These are phyloP conservation scores for Hibiscus trionum DNA, from an alignment of 345 rosid genomes.

Conservation along the genomic window DNA sequence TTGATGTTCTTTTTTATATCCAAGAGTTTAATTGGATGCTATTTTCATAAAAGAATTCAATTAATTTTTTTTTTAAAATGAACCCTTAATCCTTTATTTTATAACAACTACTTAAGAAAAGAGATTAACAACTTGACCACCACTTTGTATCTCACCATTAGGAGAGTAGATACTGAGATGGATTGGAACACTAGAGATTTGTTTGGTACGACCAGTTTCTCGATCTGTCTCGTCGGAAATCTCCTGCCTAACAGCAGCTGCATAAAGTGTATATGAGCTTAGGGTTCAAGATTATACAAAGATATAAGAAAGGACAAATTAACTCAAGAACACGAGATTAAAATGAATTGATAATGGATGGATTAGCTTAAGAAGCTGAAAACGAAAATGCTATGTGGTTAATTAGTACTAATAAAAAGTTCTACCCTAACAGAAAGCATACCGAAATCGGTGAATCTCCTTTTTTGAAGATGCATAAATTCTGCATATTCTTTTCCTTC, in stretches of 20 bases:
- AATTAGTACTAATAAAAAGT: not conserved
- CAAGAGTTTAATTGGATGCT: too few relatives aligned
- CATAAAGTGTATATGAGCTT: conserved; percentile 8
- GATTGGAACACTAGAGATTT: conserved; percentile 80
- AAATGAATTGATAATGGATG: not conserved
- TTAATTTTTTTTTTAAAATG: too few relatives aligned
- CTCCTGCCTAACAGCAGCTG: conserved; percentile 90
- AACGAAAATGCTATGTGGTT: not conserved
- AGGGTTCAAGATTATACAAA: conserved; percentile 1
- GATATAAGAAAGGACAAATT: not conserved
- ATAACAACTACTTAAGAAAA: not conserved
- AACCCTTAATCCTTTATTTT: too few relatives aligned
- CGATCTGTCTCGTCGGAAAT: conserved; percentile 91
- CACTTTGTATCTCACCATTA: conserved; percentile 49
- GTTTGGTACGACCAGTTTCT: conserved; percentile 85
- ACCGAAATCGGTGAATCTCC: conserved; percentile 87
- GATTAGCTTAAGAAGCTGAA: not conserved
- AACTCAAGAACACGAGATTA: not conserved
- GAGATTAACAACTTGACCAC: not conserved
- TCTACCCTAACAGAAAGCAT: conserved; percentile 11
- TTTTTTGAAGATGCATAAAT: conserved; percentile 91
- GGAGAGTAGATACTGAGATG: conserved; percentile 94
- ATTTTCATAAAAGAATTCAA: too few relatives aligned
- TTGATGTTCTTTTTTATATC: too few relatives aligned
- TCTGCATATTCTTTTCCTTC: conserved; percentile 93